Evolutionary conservation across 441 rosid species (phyloP), one percentile per base, ranked within the genome.

Genomic region (Iberis amara): DNA sequence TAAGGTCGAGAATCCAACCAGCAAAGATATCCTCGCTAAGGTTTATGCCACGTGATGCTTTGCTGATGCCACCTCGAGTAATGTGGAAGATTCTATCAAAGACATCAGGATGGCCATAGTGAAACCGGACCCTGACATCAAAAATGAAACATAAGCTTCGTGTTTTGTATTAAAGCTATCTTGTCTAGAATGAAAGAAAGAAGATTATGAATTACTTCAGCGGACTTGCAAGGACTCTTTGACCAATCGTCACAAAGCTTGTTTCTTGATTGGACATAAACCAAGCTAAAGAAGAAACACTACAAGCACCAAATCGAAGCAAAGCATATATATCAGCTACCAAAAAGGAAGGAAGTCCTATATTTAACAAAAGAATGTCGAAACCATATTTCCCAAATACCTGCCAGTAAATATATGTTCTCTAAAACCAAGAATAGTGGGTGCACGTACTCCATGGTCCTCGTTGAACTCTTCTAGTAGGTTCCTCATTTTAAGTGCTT

Each of bases 361-460:
- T 46, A 27, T 32, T 27, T 27, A 28, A 27, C 32, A 1, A 27
- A 13, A 27, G 8, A 39, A 23, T 37, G 37, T 15, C 4, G 30
- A 8, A 7, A 46, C 43, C 12, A 62, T 39, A 32, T 48, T 43
- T 50, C 13, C 54, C 51, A 51, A 6, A 31, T 61, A 62, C 95
- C 98, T 83, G 77, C 96, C 98, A 48, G 95, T 91, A 62, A 91
- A 91, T 55, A 91, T 83, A 69, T 91, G 98, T 69, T 91, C 98
- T 44, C 98, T 89, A 63, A 81, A 87, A 62, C 98, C 98, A 59
- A 91, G 75, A 65, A 91, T 85, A 57, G 96, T 68, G 59, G 98
- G 96, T 44, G 95, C 70, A 13, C 94, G 89, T 55, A 87, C 90
- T 54, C 96, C 95, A 64, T 91, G 98, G 74, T 91, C 86, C 71